These are phyloP conservation scores for Stephania cephalantha DNA, from an alignment of 164 flowering plant species.

Conservation along the genomic window DNA sequence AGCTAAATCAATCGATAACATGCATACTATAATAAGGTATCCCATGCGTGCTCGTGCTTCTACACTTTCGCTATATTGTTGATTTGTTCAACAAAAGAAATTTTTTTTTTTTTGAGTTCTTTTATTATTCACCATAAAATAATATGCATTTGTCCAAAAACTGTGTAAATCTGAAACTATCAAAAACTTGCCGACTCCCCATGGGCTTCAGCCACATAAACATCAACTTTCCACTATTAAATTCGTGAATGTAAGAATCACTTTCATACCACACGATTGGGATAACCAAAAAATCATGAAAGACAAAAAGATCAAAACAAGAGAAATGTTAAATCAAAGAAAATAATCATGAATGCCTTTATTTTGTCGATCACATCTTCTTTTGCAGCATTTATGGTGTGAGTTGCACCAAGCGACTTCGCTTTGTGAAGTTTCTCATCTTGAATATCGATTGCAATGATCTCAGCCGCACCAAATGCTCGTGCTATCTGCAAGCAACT, in stretches of 20 bases:
- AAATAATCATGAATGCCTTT: conserved; percentile 32
- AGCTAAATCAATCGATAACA: not conserved
- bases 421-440: conserved; percentile 86
- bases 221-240: not conserved
- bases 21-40: not conserved
- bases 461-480: conserved; percentile 91
- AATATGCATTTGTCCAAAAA: not conserved
- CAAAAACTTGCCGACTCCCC: not conserved
- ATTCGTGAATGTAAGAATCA: not conserved
- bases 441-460: conserved; percentile 93
- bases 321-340: not conserved
- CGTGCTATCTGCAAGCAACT: conserved; percentile 98
- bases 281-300: not conserved
- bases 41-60: not conserved
- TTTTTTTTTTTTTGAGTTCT: too few species aligned
- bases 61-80: not conserved
- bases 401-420: conserved; percentile 81
- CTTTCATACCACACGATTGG: not conserved
- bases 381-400: conserved; percentile 62
- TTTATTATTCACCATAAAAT: not conserved
- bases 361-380: conserved; percentile 80
- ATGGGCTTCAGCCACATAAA: not conserved
- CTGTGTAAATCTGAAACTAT: not conserved
- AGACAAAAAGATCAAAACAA: too few species aligned
- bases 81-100: not conserved